Conservation (phyloP, 2,329 filamentous ascomycete genomes). For the Phialophora chinensis region DNA sequence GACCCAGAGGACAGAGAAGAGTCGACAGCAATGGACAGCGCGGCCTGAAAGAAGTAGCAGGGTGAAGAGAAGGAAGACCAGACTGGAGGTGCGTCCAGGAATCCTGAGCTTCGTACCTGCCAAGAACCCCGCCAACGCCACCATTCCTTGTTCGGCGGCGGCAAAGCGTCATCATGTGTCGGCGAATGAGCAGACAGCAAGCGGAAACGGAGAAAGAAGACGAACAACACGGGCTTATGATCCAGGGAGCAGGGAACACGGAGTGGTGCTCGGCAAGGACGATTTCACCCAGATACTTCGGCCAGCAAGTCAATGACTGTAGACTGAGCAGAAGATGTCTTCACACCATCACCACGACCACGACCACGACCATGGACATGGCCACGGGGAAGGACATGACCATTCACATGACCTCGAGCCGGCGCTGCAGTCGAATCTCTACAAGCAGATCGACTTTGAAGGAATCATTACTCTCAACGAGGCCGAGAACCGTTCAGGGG, state of each 20-base stretch:
- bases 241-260: background rate
- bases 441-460: conserved; percentile 90
- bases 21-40: background rate
- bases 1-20: background rate
- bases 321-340: conserved; percentile 18
- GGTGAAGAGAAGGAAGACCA: background rate
- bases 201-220: background rate
- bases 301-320: conserved; percentile 1
- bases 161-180: background rate
- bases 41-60: background rate
- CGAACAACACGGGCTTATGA: background rate
- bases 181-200: background rate
- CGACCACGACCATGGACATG: conserved; percentile 52
- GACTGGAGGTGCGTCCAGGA: background rate
- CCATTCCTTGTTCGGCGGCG: conserved; percentile 1
- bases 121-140: background rate
- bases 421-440: conserved; percentile 86
- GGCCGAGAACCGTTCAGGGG: conserved; percentile 68
- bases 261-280: background rate
- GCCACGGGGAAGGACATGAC: conserved; percentile 71
- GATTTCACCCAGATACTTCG: background rate
- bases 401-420: conserved; percentile 92
- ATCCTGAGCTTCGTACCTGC: conserved; percentile 1
- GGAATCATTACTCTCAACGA: conserved; percentile 87
- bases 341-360: conserved; percentile 40